Evolutionary conservation across 2,329 filamentous ascomycete species (phyloP), one percentile per base, ranked within the genome.

Genomic region (Fusarium sulawesiense): DNA sequence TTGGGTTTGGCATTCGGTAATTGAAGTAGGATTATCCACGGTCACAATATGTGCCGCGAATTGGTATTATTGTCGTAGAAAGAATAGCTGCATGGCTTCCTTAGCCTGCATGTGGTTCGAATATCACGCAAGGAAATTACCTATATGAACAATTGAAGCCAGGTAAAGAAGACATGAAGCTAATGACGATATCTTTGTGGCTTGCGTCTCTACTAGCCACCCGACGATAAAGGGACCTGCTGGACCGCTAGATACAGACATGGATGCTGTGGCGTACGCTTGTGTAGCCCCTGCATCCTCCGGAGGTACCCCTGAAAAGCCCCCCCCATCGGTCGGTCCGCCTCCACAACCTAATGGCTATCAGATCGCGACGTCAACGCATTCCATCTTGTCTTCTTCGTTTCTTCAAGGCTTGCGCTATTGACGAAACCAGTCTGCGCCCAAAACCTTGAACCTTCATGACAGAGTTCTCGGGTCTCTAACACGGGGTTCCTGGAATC

Each of bases 241-340:
- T 25, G 47, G 10, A 13, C 44, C 48, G 25, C 61, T 66, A 56
- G 30, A 41, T 42, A 20, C 30, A 16, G n/a, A 70, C 45, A 64
- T 58, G 67, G 67, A 42, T 64, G 7, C 6, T 71, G 68, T 70
- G 68, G 68, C 68, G 68, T 50, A 56, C 62, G 42, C 46, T 21
- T 56, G 34, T 53, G 27, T 29, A 56, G 37, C 68, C 68, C 68
- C 68, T 70, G 68, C 68, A 68, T 68, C 68, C 40, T 49, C 41
- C 29, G 51, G 51, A 60, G 64, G 64, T 61, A 71, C 68, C 68
- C 68, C 68, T 70, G 68, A 71, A 71, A 71, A 53, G 45, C 49
- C 50, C 63, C 63, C 29, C 46, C 41, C 66, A 66, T 55, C 46
- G 37, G 51, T 67, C 64, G 50, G 44, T 63, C 64, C 55, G 46